phyloP scores from a whole-genome alignment of 305 asterid genomes.

The Fraxinus albicans region DNA sequence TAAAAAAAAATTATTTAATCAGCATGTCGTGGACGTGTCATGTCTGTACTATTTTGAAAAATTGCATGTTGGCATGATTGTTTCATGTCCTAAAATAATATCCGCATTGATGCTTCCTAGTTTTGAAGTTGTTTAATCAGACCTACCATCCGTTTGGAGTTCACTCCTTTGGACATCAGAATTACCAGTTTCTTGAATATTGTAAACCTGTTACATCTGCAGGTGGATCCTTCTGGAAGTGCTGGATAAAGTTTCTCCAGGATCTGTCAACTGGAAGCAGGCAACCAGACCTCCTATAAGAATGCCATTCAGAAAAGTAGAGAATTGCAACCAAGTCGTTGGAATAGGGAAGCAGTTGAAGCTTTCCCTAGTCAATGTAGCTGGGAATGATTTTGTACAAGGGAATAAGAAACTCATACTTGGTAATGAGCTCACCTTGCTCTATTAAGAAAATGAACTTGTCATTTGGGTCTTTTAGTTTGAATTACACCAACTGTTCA shows the following conservation, averaged over 20 bases:
- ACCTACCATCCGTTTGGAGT: not conserved
- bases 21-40: not conserved
- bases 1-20: not conserved
- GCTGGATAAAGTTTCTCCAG: constrained; percentile 74
- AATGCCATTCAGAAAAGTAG: constrained; percentile 90
- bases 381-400: constrained; percentile 90
- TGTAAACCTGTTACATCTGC: constrained; percentile 19
- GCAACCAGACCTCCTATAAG: constrained; percentile 91
- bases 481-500: not conserved
- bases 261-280: constrained; percentile 81
- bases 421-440: constrained; percentile 50
- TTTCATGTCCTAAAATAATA: not conserved
- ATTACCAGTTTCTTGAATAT: constrained; percentile 2
- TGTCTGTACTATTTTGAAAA: not conserved
- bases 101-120: not conserved
- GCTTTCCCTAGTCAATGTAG: constrained; percentile 85
- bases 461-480: constrained; percentile 3
- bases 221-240: constrained; percentile 89
- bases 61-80: not conserved
- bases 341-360: constrained; percentile 75
- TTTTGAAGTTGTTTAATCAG: not conserved
- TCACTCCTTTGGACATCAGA: constrained; percentile 4
- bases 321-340: constrained; percentile 92
- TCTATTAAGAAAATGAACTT: constrained; percentile 2
- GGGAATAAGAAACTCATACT: constrained; percentile 91